Conservation (phyloP, 2,329 filamentous ascomycete genomes). For the Aplosporella prunicola region DNA sequence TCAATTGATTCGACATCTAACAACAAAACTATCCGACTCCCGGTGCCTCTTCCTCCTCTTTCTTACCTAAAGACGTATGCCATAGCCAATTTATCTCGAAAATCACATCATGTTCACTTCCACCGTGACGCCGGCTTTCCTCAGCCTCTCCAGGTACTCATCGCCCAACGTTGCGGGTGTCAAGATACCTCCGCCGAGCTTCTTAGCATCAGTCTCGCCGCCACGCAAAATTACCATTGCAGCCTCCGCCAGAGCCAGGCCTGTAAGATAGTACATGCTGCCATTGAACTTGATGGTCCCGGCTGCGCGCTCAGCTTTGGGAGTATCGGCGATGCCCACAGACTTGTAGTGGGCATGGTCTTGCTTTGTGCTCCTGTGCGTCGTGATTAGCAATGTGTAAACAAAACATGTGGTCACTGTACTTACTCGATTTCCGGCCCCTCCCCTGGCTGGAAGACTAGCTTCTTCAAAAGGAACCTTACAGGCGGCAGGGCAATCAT, state of each 20-base stretch:
- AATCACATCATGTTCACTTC: slow-evolving; percentile 2
- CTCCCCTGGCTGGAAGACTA: slow-evolving; percentile 42
- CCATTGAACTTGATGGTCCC: slow-evolving; percentile 49
- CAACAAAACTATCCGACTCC: too few species aligned
- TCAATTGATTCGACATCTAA: too few species aligned
- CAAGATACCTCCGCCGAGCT: slow-evolving; percentile 56
- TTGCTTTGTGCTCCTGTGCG: slow-evolving; percentile 43
- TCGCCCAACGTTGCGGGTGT: slow-evolving; percentile 65
- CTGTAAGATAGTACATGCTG: slow-evolving; percentile 60
- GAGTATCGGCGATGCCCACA: slow-evolving; percentile 48
- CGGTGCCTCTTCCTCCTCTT: too few species aligned
- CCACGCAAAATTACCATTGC: slow-evolving; percentile 52
- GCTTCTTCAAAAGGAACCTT: slow-evolving; percentile 39
- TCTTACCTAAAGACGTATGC: too few species aligned
- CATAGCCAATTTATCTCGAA: too few species aligned
- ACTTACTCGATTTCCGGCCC: slow-evolving; percentile 38
- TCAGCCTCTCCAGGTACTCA: slow-evolving; percentile 46
- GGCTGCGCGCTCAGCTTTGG: slow-evolving; percentile 43
- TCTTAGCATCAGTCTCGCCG: slow-evolving; percentile 38
- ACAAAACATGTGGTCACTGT: background rate
- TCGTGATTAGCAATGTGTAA: slow-evolving; percentile 11
- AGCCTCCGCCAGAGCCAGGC: slow-evolving; percentile 52
- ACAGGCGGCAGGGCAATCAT: slow-evolving; percentile 44
- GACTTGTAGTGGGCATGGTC: slow-evolving; percentile 56
- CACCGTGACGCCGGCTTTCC: slow-evolving; percentile 4